phyloP scores from a whole-genome alignment of 2,329 filamentous ascomycete genomes.

The Aspergillus carbonarius region DNA sequence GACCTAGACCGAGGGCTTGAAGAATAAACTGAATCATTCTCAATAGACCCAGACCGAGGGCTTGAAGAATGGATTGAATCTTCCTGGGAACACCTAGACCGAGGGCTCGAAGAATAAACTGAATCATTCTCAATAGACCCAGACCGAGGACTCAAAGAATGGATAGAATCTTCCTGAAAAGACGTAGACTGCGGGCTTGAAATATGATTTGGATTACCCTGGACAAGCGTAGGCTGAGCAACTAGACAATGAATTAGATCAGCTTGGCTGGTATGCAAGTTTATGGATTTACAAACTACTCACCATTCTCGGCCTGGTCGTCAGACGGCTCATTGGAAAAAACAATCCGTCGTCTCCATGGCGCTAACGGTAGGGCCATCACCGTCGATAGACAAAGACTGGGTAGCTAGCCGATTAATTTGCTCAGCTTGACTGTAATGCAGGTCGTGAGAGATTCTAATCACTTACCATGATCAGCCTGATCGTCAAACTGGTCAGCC shows the following conservation, averaged over 20 bases:
- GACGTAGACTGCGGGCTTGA: no score
- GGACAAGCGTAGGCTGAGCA: background rate
- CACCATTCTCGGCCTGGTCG: background rate
- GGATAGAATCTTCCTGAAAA: no score
- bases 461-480: background rate
- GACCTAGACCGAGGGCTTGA: no score
- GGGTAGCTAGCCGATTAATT: background rate
- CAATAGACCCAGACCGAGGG: no score
- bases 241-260: background rate
- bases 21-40: no score
- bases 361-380: background rate
- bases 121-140: no score
- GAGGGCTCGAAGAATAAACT: no score
- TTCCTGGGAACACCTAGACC: no score
- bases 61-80: no score
- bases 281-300: background rate
- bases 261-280: background rate
- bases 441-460: background rate
- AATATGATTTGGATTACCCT: no score
- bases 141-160: no score
- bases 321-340: background rate
- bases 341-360: background rate
- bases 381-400: background rate
- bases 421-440: background rate
- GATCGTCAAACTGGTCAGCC: background rate